Base-by-base conservation (phyloP, 140 eudicot genomes). In the Stevia rebaudiana region DNA sequence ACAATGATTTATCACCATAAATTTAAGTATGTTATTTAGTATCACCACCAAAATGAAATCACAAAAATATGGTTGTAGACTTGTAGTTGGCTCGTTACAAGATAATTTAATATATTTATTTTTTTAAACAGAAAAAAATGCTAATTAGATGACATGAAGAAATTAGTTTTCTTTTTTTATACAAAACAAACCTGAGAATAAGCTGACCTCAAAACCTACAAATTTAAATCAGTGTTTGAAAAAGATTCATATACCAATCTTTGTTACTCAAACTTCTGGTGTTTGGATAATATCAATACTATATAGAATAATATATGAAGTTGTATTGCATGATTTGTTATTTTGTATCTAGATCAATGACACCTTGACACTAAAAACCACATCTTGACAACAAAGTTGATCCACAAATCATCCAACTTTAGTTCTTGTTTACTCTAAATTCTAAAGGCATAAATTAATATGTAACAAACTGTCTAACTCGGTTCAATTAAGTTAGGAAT, bases 1-100 rank as follows among this genome's bases (percentile, higher is more conserved):
- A 64, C 4, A 0, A 64, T 43, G 46, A 22, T 17, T 46, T 64
- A 35, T 21, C 18, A 64, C 15, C 41, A 28, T 28, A 11, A 16
- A 16, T 3, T 15, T 21, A 31, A 64, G 70, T 64, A 48, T 48
- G 33, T 50, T 21, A 48, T n/a, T 28, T 13, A 16, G 65, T 13
- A 31, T 56, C 31, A 58, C 59, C 17, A 23, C 24, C 40, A 21
- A 58, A 56, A 41, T 9, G n/a, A 42, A 16, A 43, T 55, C 65
- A 65, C 28, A 30, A 56, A 23, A 30, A 16, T 13, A 17, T 13
- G 25, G 43, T 53, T 54, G 30, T 40, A 49, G 72, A 17, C 31
- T 53, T 54, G 30, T 40, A 49, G 72, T 67, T 37, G 12, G 63
- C 64, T 53, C 48, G 48, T 25, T 36, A 50, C 61, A 50, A 22